Percentiles rank a stretch among this genome's conserved stretches.
phyloP scores from a whole-genome alignment of 805 yeast species.

The Candida boidinii region DNA sequence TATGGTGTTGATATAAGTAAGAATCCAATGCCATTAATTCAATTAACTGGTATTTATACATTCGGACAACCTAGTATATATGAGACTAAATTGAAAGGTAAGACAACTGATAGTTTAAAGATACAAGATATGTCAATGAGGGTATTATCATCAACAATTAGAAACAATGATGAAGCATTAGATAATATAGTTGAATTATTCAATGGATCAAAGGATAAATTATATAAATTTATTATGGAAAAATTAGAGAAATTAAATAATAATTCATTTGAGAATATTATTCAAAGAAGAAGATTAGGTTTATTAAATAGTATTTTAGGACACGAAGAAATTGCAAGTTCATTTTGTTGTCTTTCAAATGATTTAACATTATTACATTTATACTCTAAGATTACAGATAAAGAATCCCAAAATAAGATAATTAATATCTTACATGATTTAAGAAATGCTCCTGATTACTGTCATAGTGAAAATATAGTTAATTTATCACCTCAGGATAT shows the following conservation, averaged over 20 bases:
- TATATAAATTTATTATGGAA: too few relatives aligned
- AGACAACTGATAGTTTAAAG: slow-evolving; percentile 6
- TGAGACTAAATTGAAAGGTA: background rate
- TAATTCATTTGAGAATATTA: too few relatives aligned
- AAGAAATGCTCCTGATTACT: background rate
- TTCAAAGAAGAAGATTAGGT: slow-evolving; percentile 46
- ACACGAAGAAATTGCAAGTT: slow-evolving; percentile 23
- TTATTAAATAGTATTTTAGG: slow-evolving; percentile 38
- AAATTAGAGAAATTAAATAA: too few relatives aligned
- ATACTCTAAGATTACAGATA: slow-evolving; percentile 12
- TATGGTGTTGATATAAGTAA: slow-evolving; percentile 43
- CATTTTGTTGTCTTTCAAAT: slow-evolving; percentile 13
- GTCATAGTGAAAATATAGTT: too few relatives aligned
- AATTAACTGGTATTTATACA: slow-evolving; percentile 18
- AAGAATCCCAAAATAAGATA: slow-evolving; percentile 27
- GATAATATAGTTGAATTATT: slow-evolving; percentile 25
- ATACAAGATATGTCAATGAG: slow-evolving; percentile 47
- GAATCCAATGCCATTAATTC: slow-evolving; percentile 24
- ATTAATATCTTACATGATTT: slow-evolving; percentile 40
- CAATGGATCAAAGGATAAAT: too few relatives aligned
- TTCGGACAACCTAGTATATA: slow-evolving; percentile 1
- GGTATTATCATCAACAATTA: slow-evolving; percentile 54
- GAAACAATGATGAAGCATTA: slow-evolving; percentile 55
- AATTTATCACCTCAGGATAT: too few relatives aligned
- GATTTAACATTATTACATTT: slow-evolving; percentile 15